A percentile compares a stretch with the other conserved stretches of the same genome.
Evolutionary conservation across 495 filamentous ascomycete genomes (phyloP).

Genomic region (Annulohypoxylon stygium): DNA sequence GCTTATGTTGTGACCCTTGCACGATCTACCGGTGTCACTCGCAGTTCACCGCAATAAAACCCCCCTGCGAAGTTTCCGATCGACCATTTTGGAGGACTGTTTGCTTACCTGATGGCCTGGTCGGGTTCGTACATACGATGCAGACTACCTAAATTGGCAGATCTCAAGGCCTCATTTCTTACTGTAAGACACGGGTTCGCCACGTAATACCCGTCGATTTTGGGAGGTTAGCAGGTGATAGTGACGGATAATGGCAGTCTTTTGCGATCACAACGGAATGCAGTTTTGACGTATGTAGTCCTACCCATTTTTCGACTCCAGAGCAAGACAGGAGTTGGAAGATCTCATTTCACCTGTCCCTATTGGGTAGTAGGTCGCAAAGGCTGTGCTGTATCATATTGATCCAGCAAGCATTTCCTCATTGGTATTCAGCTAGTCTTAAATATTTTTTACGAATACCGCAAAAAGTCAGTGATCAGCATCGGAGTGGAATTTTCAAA

Average conservation of each 20-base stretch:
- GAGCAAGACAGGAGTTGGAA: slow-evolving; percentile 25
- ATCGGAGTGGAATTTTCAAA: neutral
- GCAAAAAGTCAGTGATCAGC: too few species aligned
- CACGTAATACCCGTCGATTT: slow-evolving; percentile 12
- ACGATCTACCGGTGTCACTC: slow-evolving; percentile 25
- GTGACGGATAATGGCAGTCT: neutral
- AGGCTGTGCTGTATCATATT: neutral
- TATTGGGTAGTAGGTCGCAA: slow-evolving; percentile 3
- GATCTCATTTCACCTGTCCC: neutral
- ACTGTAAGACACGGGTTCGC: slow-evolving; percentile 9
- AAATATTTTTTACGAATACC: too few species aligned
- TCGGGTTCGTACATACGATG: neutral
- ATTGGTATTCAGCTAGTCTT: neutral
- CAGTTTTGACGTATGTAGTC: slow-evolving; percentile 37
- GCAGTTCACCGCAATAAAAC: slow-evolving; percentile 8
- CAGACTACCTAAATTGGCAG: neutral
- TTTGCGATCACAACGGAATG: slow-evolving; percentile 25
- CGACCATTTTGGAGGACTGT: neutral
- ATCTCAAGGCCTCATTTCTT: slow-evolving; percentile 4
- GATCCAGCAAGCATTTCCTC: slow-evolving; percentile 2
- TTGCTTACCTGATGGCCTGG: neutral
- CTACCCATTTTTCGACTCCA: slow-evolving; percentile 26
- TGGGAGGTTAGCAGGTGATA: slow-evolving; percentile 11
- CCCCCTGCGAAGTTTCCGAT: neutral
- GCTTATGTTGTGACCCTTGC: slow-evolving; percentile 23